These are phyloP conservation scores for Aspergillus carlsbadensis DNA, from an alignment of 495 filamentous ascomycete species.

Conservation along the genomic window DNA sequence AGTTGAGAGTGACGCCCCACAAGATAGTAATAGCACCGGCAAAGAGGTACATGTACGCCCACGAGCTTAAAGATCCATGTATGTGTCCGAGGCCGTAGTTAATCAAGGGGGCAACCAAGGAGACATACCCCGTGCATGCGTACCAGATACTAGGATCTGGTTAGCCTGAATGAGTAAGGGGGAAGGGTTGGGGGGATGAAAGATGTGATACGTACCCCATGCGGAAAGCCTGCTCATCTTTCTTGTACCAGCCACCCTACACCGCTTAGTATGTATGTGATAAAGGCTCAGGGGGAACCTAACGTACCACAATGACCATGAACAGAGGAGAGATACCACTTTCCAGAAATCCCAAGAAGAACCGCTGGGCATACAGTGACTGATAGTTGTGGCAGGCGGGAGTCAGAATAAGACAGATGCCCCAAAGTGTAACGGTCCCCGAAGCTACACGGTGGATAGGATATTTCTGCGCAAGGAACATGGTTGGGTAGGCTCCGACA, in stretches of 20 bases:
- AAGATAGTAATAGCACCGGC: slow-evolving; percentile 24
- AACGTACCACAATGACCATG: slow-evolving; percentile 42
- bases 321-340: slow-evolving; percentile 32
- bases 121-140: slow-evolving; percentile 26
- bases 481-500: slow-evolving; percentile 43
- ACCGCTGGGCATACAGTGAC: slow-evolving; percentile 41
- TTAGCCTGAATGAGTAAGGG: slow-evolving; percentile 2
- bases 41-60: slow-evolving; percentile 32
- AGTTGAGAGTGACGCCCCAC: slow-evolving; percentile 17
- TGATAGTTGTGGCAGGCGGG: slow-evolving; percentile 35
- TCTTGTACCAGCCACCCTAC: slow-evolving; percentile 41
- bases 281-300: neutral
- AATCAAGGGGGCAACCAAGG: slow-evolving; percentile 25
- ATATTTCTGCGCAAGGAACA: slow-evolving; percentile 42
- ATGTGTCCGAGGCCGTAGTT: slow-evolving; percentile 30
- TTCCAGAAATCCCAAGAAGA: slow-evolving; percentile 50
- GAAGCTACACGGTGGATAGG: slow-evolving; percentile 46
- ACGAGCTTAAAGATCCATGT: slow-evolving; percentile 20
- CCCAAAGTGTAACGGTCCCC: slow-evolving; percentile 33
- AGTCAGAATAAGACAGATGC: slow-evolving; percentile 35
- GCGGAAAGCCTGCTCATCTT: slow-evolving; percentile 44
- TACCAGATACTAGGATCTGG: slow-evolving; percentile 22
- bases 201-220: slow-evolving; percentile 31
- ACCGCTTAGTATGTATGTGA: neutral
- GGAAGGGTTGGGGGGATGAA: neutral